Evolutionary conservation across 768 basidiomycete genomes (phyloP), one percentile per base, ranked within the genome.

Genomic region (Xerocomus spinulosus): DNA sequence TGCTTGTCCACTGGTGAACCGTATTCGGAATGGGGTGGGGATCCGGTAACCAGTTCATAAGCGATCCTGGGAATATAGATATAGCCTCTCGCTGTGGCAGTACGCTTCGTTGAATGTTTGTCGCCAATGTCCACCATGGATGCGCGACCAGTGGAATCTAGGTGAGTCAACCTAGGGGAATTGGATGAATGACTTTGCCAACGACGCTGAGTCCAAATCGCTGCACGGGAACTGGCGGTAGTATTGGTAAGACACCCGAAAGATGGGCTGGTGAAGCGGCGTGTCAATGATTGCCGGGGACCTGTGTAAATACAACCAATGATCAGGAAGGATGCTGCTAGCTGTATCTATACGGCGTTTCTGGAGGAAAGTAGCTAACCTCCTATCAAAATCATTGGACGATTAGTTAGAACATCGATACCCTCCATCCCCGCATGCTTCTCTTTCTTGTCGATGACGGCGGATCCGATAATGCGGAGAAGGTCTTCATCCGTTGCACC

Each of bases 311-410:
- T 57, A 63, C 54, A 44, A 56, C 36, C 5, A 15, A 46, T 32
- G 26, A 66, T 59, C 51, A 67, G 63, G 58, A 55, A 45, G 12
- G 35, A 50, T 44, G 37, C 29, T 20, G 43, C 53, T 56, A 59
- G 33, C 44, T 54, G 42, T 53, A 52, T 56, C 32, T 34, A 47
- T 55, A 54, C 48, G 34, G 33, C 36, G n/a, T 36, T 44, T 50
- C 57, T 49, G 50, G 55, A 62, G 44, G 56, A 53, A 70, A 64
- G 65, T 61, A 80, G 79, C 87, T 79, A 94, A 83, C 92, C 92
- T 69, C 92, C 92, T 67, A 94, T 94, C 51, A 90, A 72, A 53
- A 93, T 93, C 91, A 94, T 94, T 10, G 90, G 87, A 42, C 87
- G 75, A 69, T 92, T 92, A 38, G 78, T 78, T 34, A 78, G 64